Evolutionary conservation across 2,329 filamentous ascomycete genomes (phyloP).

Genomic region (Fusarium nelsonii): DNA sequence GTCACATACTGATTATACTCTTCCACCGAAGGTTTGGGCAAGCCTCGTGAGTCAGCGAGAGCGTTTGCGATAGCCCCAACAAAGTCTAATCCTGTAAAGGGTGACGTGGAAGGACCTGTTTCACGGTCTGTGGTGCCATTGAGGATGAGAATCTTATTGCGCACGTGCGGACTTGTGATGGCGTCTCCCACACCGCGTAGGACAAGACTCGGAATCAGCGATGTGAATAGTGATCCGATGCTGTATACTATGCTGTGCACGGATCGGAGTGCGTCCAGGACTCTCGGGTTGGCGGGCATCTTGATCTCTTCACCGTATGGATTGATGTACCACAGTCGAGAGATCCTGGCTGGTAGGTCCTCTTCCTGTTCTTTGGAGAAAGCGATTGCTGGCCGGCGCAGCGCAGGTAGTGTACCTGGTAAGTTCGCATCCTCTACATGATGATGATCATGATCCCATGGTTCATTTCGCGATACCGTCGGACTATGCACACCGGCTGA

Average conservation of each 20-base stretch:
- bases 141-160: constrained; percentile 83
- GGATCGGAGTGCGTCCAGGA: constrained; percentile 73
- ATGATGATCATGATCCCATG: constrained; percentile 70
- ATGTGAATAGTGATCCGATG: constrained; percentile 94
- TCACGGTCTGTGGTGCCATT: constrained; percentile 89
- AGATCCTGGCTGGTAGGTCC: constrained; percentile 81
- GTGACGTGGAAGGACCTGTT: constrained; percentile 75
- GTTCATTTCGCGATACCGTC: constrained; percentile 57
- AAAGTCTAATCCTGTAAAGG: constrained; percentile 84
- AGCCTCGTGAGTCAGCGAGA: constrained; percentile 73
- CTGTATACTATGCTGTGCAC: constrained; percentile 85
- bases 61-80: constrained; percentile 82
- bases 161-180: constrained; percentile 57
- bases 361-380: constrained; percentile 83
- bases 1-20: constrained; percentile 80
- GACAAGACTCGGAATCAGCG: constrained; percentile 84
- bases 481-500: constrained; percentile 50
- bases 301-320: constrained; percentile 97
- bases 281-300: constrained; percentile 84
- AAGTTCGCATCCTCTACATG: constrained; percentile 83
- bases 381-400: constrained; percentile 83
- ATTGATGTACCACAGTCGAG: constrained; percentile 96
- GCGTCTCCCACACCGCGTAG: constrained; percentile 78
- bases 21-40: constrained; percentile 53
- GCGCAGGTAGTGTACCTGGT: constrained; percentile 81